A percentile compares a stretch with the other conserved stretches of the same genome.
Conservation (phyloP, 345 rosid genomes). For the Syzygium oleosum region DNA sequence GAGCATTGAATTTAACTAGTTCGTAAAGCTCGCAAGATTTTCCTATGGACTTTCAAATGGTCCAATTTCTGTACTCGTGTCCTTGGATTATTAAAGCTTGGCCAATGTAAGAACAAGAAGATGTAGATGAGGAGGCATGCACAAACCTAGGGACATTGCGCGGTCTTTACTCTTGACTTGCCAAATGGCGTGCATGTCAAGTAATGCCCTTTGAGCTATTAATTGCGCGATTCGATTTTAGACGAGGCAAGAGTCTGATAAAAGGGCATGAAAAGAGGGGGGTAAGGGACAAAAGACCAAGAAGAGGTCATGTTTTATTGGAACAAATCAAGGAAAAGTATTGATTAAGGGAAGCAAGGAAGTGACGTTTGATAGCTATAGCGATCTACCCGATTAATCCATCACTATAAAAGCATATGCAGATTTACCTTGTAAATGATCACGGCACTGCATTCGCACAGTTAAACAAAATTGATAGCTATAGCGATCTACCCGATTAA, state of each 20-base stretch:
- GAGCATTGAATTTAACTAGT: background rate
- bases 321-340: background rate
- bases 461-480: background rate
- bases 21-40: background rate
- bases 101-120: background rate
- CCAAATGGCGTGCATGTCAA: background rate
- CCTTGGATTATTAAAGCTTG: background rate
- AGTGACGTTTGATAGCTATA: background rate
- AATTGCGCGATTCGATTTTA: background rate
- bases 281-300: background rate
- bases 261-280: background rate
- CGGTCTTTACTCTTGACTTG: background rate
- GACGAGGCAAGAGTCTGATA: background rate
- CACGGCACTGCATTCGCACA: fast-evolving
- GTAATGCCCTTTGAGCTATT: background rate
- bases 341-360: background rate
- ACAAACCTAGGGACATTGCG: background rate
- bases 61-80: background rate
- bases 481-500: background rate
- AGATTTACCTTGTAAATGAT: background rate
- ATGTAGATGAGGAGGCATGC: background rate
- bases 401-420: background rate
- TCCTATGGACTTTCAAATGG: background rate
- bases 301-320: background rate
- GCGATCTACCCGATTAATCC: background rate